Percentiles rank a stretch among this genome's conserved stretches.
Evolutionary conservation across 768 basidiomycete species (phyloP).

Genomic region (Calvatia gigantea): DNA sequence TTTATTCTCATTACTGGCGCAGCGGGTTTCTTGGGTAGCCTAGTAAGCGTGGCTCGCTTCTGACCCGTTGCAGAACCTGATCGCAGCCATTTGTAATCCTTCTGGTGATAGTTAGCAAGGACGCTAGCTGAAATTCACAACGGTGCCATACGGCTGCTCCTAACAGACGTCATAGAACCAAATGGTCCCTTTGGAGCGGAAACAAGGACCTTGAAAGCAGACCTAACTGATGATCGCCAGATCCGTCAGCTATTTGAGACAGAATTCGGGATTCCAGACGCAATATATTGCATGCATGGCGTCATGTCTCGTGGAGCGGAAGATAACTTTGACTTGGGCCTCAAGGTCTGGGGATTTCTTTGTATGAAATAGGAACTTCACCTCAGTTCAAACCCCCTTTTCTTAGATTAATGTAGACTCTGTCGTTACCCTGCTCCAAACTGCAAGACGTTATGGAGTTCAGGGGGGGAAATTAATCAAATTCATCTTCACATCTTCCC

Average conservation of each 20-base stretch:
- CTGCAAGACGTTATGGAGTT: slow-evolving; percentile 26
- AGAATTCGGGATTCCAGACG: slow-evolving; percentile 35
- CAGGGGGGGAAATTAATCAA: slow-evolving; percentile 30
- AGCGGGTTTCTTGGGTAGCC: slow-evolving; percentile 36
- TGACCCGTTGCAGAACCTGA: neutral
- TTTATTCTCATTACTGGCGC: slow-evolving; percentile 43
- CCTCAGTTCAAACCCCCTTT: neutral
- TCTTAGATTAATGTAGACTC: slow-evolving; percentile 55
- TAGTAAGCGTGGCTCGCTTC: slow-evolving; percentile 25
- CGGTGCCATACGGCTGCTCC: slow-evolving; percentile 41
- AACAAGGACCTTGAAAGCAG: slow-evolving; percentile 32
- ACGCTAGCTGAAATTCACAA: slow-evolving; percentile 26
- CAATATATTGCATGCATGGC: slow-evolving; percentile 50
- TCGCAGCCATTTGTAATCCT: neutral
- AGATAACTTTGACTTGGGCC: slow-evolving; percentile 54
- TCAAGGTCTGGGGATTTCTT: slow-evolving; percentile 28
- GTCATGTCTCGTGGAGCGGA: slow-evolving; percentile 66
- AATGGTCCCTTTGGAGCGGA: slow-evolving; percentile 23
- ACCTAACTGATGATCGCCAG: slow-evolving; percentile 34
- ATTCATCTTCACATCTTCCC: slow-evolving; percentile 57
- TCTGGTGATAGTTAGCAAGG: slow-evolving; percentile 27
- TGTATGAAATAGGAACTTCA: neutral
- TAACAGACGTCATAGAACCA: slow-evolving; percentile 46
- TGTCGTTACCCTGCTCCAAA: slow-evolving; percentile 40
- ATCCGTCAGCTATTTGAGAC: slow-evolving; percentile 36